phyloP scores from a whole-genome alignment of 768 basidiomycete genomes.

The Kwoniella dejecticola region DNA sequence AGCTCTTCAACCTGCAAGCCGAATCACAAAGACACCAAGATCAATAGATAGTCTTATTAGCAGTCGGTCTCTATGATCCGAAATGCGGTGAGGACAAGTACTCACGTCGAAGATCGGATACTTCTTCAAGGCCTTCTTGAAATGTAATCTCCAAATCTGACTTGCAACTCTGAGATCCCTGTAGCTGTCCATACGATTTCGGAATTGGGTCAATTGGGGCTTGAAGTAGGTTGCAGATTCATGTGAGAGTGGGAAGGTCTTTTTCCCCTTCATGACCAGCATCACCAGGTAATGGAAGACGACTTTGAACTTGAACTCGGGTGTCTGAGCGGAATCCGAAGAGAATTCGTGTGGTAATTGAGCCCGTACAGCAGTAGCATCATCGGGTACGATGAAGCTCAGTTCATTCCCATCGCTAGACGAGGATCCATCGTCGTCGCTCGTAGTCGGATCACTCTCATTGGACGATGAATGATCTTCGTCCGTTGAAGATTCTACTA shows the following conservation, averaged over 20 bases:
- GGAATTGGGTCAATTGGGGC: slow-evolving; percentile 38
- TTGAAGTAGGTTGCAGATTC: slow-evolving; percentile 40
- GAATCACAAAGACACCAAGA: not conserved
- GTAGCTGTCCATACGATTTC: slow-evolving; percentile 64
- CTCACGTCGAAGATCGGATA: slow-evolving; percentile 68
- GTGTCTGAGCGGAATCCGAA: slow-evolving; percentile 59
- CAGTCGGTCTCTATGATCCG: too few species aligned
- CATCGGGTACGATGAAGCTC: slow-evolving; percentile 55
- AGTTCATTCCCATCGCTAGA: slow-evolving; percentile 49
- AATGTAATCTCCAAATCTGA: slow-evolving; percentile 76
- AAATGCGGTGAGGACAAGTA: not conserved
- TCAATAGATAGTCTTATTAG: too few species aligned
- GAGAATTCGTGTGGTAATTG: slow-evolving; percentile 55
- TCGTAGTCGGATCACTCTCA: slow-evolving; percentile 14
- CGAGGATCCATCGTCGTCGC: not conserved
- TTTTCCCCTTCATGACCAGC: slow-evolving; percentile 62
- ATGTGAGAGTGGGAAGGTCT: slow-evolving; percentile 33
- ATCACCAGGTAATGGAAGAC: slow-evolving; percentile 86
- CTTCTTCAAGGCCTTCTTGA: slow-evolving; percentile 66
- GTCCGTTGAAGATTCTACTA: slow-evolving; percentile 12
- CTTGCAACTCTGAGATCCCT: slow-evolving; percentile 76
- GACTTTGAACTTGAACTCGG: slow-evolving; percentile 76
- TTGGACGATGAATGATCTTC: slow-evolving; percentile 4
- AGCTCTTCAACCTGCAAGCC: slow-evolving; percentile 53
- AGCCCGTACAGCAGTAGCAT: slow-evolving; percentile 47